A percentile compares a stretch with the other conserved stretches of the same genome.
These are phyloP conservation scores for Pluteus cervinus DNA, from an alignment of 768 basidiomycete genomes.

Conservation along the genomic window DNA sequence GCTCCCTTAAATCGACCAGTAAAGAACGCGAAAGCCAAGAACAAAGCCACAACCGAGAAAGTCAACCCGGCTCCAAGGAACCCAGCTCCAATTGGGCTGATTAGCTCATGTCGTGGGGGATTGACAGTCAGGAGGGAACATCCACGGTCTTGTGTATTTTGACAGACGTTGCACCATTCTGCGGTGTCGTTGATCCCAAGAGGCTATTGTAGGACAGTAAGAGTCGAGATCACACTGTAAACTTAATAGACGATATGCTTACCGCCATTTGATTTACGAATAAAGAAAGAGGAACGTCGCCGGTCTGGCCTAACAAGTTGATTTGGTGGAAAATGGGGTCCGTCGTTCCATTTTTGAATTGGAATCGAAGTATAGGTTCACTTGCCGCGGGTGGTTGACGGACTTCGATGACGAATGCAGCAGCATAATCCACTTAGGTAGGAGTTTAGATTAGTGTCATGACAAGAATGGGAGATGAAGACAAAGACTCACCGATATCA, in stretches of 20 bases:
- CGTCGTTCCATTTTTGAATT: constrained; percentile 64
- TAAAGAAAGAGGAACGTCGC: constrained; percentile 48
- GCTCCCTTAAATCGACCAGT: too few species aligned
- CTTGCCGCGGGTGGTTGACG: constrained; percentile 39
- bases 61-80: constrained; percentile 60
- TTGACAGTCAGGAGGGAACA: too few species aligned
- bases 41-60: constrained; percentile 34
- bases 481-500: constrained; percentile 46
- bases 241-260: constrained; percentile 5
- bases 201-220: too few species aligned
- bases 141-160: constrained; percentile 50
- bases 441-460: too few species aligned
- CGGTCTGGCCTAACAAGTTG: constrained; percentile 35
- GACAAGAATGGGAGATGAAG: too few species aligned
- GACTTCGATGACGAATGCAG: constrained; percentile 53
- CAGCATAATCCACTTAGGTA: constrained; percentile 53
- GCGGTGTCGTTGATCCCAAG: constrained; percentile 43
- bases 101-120: constrained; percentile 31
- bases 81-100: constrained; percentile 58
- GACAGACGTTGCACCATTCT: constrained; percentile 56
- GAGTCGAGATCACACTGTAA: constrained; percentile 1
- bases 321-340: constrained; percentile 40
- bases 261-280: constrained; percentile 39
- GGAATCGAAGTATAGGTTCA: constrained; percentile 52
- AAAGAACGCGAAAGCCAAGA: constrained; percentile 26